These are phyloP conservation scores for Geosiphon pyriformis DNA, from an alignment of 192 early-diverging fungal genomes.

Conservation along the genomic window DNA sequence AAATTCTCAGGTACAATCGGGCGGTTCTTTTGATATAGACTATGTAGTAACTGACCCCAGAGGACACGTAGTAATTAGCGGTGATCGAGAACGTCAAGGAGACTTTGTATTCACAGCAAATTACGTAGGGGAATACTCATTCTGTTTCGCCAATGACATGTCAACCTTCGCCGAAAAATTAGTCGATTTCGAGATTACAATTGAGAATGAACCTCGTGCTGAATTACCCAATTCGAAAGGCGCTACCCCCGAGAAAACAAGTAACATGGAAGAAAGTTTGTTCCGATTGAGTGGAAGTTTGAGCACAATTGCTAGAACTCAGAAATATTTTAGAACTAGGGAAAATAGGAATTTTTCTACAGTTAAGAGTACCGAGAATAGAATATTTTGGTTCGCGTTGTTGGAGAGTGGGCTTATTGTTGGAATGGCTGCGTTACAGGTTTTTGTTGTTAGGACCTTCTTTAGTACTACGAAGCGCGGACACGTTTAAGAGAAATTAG, in stretches of 20 bases:
- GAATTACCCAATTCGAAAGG: slow-evolving; percentile 30
- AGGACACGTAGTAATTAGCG: slow-evolving; percentile 59
- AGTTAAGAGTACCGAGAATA: slow-evolving; percentile 77
- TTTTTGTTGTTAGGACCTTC: slow-evolving; percentile 89
- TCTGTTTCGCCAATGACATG: slow-evolving; percentile 96
- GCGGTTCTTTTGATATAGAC: slow-evolving; percentile 97
- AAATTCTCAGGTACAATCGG: slow-evolving; percentile 76
- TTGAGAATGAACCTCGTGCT: slow-evolving; percentile 78
- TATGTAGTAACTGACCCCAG: slow-evolving; percentile 79
- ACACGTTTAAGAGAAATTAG: slow-evolving; percentile 37
- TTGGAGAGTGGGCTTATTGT: slow-evolving; percentile 75
- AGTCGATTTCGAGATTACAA: slow-evolving; percentile 91
- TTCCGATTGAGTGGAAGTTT: slow-evolving; percentile 60
- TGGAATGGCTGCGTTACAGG: slow-evolving; percentile 83
- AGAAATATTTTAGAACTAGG: slow-evolving; percentile 84
- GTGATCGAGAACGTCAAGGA: slow-evolving; percentile 87
- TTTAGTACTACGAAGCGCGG: slow-evolving; percentile 69
- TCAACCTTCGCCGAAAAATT: slow-evolving; percentile 92
- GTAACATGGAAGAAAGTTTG: slow-evolving; percentile 51
- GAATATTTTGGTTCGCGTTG: slow-evolving; percentile 91
- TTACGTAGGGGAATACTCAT: slow-evolving; percentile 84
- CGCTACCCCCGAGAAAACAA: slow-evolving; percentile 37
- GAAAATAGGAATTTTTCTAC: slow-evolving; percentile 91
- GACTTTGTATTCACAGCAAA: slow-evolving; percentile 91
- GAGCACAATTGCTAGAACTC: slow-evolving; percentile 67